Evolutionary conservation across 306 rosid species (phyloP), one percentile per base, ranked within the genome.

Genomic region (Carpinus fangiana): DNA sequence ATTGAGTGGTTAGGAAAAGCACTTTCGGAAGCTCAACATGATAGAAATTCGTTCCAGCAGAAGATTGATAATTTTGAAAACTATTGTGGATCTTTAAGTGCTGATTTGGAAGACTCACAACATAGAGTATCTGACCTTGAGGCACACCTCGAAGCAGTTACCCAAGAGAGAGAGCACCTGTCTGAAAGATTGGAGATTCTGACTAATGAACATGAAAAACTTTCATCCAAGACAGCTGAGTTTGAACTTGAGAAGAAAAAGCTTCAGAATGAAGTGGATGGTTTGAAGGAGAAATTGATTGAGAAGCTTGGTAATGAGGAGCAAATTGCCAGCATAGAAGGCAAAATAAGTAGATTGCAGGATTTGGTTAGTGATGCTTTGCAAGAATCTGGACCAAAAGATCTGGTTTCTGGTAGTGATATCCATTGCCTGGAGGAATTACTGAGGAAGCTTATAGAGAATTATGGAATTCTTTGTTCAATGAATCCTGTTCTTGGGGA

Each of bases 1-100:
- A 91, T 95, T 76, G 96, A 93, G 80, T 93, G 99, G 95, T 75
- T 95, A 69, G 86, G 92, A 60, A 85, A 73, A 78, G 90, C 89
- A 10, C 92, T 95, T 66, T 80, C 76, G 4, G 97, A 91, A 84
- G 93, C 91, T 80, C 89, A 87, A 79, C 83, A 81, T 77, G 90
- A 88, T 61, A 86, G 82, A 69, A 84, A 82, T 23, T 85, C 97
- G 85, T 81, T 95, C 74, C 98, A 82, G 86, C 83, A 87, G 88
- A 91, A 89, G 87, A 82, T 95, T 79, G 86, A 81, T 84, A 79
- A 87, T 79, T 87, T 91, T 48, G 97, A 95, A 79, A 91, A 83
- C 84, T 82, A 78, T 75, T 84, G 90, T 84, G 94, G 84, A 74
- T 78, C 85, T 53, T 84, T 93, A 70, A 90, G 83, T 85, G 86